Base-by-base conservation (phyloP, 768 basidiomycete genomes). In the Boletus patriciae region DNA sequence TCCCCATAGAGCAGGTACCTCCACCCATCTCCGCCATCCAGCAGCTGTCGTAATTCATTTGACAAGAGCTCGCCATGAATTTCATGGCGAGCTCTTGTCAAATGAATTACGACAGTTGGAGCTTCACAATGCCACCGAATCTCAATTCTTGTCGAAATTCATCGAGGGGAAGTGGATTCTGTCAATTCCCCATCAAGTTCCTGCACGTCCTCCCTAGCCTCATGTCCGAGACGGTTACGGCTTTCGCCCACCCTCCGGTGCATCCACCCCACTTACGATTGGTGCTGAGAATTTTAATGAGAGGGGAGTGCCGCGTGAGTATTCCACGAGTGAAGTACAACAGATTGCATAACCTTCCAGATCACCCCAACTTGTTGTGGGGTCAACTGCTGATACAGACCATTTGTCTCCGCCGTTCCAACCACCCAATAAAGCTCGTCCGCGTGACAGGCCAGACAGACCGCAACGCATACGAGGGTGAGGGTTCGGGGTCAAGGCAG, bases 151-250 rank as follows among this genome's bases (percentile, higher is more conserved):
- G 31, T 60, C 55, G 60, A 62, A 23, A 55, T 54, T 15, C 41
- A 44, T 40, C 54, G 23, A 40, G 40, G 36, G 38, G 56, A 63
- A 11, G 23, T 42, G 25, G 62, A 42, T 16, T 2, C 31, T 12
- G 45, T n/a, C 52, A 33, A 33, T 33, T 37, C 46, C 61, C 25
- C 60, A 54, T 37, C 58, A 59, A 50, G 59, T 16, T 23, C 36
- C 64, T 44, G 58, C 52, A 54, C 68, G 62, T 57, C 52, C 55
- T 52, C 55, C 47, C 59, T 59, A 55, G 60, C 68, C 81, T 52
- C 77, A 76, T 55, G 73, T 80, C 21, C 80, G 80, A 51, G 92
- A 94, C 50, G 91, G 89, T 50, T 92, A 92, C 72, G 92, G 92
- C 52, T 93, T 93, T 72, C 83, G 89, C 11, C 76, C 82, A 16